A percentile compares a stretch with the other conserved stretches of the same genome.
Evolutionary conservation across 116 monocot species (phyloP).

Genomic region (Zostera marina): DNA sequence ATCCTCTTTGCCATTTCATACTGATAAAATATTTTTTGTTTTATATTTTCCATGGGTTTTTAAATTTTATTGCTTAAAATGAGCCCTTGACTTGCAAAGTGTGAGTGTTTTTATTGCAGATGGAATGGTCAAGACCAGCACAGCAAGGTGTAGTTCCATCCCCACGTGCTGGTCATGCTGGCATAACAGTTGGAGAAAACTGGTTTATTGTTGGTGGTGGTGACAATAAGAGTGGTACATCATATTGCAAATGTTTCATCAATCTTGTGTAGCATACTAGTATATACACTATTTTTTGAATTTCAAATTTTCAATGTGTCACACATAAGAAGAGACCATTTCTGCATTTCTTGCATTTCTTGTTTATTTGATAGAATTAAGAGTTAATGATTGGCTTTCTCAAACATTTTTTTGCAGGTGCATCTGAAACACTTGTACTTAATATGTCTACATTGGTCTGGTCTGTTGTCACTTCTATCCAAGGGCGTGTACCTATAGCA

Average conservation of each 20-base stretch:
- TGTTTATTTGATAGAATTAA: not conserved
- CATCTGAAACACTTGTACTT: conserved; percentile 88
- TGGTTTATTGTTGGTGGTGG: conserved; percentile 99
- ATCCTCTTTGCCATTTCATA: not conserved
- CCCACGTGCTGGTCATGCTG: conserved; percentile 95
- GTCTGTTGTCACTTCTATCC: conserved; percentile 79
- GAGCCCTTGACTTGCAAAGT: no score
- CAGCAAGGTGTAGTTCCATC: conserved; percentile 75
- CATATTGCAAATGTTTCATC: not conserved
- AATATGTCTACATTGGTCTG: conserved; percentile 92
- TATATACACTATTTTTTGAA: no score
- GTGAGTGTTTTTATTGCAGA: conserved; percentile 29
- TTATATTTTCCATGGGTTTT: not conserved
- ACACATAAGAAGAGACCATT: not conserved
- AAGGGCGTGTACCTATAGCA: conserved; percentile 83
- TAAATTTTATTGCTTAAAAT: not conserved
- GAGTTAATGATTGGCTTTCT: not conserved
- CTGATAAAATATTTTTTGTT: not conserved
- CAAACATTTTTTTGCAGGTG: conserved; percentile 36
- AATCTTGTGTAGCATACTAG: no score
- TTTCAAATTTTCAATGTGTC: no score
- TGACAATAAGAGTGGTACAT: conserved; percentile 77
- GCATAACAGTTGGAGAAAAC: conserved; percentile 78
- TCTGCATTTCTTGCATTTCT: not conserved
- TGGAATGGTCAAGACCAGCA: conserved; percentile 96